Conservation (phyloP, 805 yeast genomes). For the Kluyveromyces siamensis region DNA sequence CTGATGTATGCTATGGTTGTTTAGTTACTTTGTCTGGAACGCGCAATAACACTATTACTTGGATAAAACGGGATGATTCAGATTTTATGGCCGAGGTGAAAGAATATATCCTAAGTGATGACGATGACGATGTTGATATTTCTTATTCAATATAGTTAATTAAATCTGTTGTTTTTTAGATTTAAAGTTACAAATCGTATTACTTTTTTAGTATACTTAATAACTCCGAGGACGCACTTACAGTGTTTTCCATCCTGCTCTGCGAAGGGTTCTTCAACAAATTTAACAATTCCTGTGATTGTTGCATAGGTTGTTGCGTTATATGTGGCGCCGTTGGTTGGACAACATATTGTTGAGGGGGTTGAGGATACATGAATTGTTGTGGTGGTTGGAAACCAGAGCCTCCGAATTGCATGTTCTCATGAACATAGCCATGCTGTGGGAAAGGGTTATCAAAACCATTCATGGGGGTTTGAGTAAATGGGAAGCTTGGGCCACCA, state of each 20-base stretch:
- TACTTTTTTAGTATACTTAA: conserved; percentile 17
- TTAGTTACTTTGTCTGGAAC: conserved; percentile 48
- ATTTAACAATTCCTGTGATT: conserved; percentile 14
- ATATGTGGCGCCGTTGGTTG: background rate
- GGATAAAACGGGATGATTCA: conserved; percentile 28
- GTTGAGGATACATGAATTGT: conserved; percentile 1
- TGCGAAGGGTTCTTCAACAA: conserved; percentile 12
- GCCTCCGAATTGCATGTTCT: background rate
- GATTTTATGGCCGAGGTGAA: conserved; percentile 34
- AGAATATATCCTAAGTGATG: conserved; percentile 41
- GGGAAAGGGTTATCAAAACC: background rate
- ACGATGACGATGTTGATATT: conserved; percentile 11
- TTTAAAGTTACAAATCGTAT: background rate
- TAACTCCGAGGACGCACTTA: conserved; percentile 17
- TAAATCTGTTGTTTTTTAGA: background rate
- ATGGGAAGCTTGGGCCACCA: background rate
- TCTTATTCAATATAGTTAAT: background rate
- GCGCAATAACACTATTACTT: conserved; percentile 29
- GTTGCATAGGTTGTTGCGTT: conserved; percentile 3
- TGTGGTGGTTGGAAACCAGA: background rate
- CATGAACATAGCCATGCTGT: background rate
- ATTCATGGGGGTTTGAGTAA: background rate
- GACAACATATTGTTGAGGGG: background rate
- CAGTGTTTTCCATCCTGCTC: background rate
- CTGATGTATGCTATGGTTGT: conserved; percentile 67